Base-by-base conservation (phyloP, 768 basidiomycete species). In the Rhizopogon vinicolor region DNA sequence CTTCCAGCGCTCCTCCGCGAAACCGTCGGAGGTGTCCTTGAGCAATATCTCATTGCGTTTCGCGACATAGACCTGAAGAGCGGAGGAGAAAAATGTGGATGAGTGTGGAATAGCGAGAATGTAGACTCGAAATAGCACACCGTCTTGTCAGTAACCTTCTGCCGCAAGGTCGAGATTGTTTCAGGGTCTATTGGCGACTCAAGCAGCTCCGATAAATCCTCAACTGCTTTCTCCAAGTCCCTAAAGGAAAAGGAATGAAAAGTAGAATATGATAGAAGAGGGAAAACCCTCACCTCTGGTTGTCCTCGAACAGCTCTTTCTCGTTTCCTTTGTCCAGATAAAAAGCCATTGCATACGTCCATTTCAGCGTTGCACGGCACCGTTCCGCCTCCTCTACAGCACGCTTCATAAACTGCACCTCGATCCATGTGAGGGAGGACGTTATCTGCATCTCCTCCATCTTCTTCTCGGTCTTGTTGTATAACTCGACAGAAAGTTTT, bases 271-370 rank as follows among this genome's bases (percentile, higher is more conserved):
- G 7, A 52, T 22, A 2, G 42, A 5, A 8, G 6, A 4, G 29
- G 19, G 25, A 8, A 70, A 35, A 9, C 14, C 19, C 78, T 41
- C 58, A 86, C 90, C 90, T 80, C 73, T 99, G 97, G 66, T 98
- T 98, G 72, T 98, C 95, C 71, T 98, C 96, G 65, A 93, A 98
- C 44, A 98, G 74, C 66, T 93, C 91, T 74, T 98, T 98, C 78
- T 89, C 78, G 66, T 98, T 98, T 52, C 90, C 85, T 66, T 81
- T 87, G 41, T 84, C 87, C 29, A 99, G 82, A 67, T 98, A 98
- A 75, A 93, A 99, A 29, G 95, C 96, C 96, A 99, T 98, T 3
- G 93, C 90, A 64, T 99, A 99, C 12, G 96, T 98, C 96, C 97
- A 99, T 73, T 98, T 98, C 56, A 99, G 84, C 40, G 96, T 98